Evolutionary conservation across 192 early-diverging fungal genomes (phyloP).

Genomic region (Gryganskiella cystojenkinii): DNA sequence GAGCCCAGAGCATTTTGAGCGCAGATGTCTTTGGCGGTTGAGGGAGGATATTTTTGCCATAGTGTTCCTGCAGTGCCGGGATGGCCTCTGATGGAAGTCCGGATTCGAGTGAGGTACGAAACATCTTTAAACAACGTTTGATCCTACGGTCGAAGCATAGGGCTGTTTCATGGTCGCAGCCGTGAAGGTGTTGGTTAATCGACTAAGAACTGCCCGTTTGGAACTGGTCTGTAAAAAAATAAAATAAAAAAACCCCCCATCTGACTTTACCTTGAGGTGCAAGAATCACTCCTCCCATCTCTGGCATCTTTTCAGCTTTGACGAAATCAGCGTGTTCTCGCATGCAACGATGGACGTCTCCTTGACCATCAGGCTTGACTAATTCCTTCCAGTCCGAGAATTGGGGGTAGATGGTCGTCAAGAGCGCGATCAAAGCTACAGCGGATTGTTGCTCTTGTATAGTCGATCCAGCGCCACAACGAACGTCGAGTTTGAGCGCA

Average conservation of each 20-base stretch:
- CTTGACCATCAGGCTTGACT: conserved; percentile 82
- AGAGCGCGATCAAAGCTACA: conserved; percentile 79
- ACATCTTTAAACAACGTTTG: conserved; percentile 87
- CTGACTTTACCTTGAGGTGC: conserved; percentile 66
- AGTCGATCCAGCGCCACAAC: conserved; percentile 72
- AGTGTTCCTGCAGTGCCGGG: conserved; percentile 72
- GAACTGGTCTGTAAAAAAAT: too few relatives aligned
- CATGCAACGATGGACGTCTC: conserved; percentile 76
- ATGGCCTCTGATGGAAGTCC: conserved; percentile 74
- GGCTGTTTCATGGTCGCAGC: conserved; percentile 53
- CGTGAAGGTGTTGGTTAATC: not conserved
- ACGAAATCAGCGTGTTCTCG: conserved; percentile 64
- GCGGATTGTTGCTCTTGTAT: conserved; percentile 77
- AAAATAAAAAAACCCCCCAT: too few relatives aligned
- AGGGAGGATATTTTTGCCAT: conserved; percentile 88
- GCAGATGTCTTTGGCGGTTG: conserved; percentile 72
- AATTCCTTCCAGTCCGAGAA: conserved; percentile 92
- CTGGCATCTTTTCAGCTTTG: conserved; percentile 58
- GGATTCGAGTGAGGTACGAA: conserved; percentile 68
- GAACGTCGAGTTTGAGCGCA: conserved; percentile 78
- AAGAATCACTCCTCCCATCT: conserved; percentile 52
- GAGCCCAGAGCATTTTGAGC: conserved; percentile 82
- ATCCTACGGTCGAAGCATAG: conserved; percentile 95
- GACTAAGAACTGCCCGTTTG: too few relatives aligned
- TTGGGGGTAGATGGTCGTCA: conserved; percentile 80